Base-by-base conservation (phyloP, 2,329 filamentous ascomycete species). In the Aspergillus aculeatinus region DNA sequence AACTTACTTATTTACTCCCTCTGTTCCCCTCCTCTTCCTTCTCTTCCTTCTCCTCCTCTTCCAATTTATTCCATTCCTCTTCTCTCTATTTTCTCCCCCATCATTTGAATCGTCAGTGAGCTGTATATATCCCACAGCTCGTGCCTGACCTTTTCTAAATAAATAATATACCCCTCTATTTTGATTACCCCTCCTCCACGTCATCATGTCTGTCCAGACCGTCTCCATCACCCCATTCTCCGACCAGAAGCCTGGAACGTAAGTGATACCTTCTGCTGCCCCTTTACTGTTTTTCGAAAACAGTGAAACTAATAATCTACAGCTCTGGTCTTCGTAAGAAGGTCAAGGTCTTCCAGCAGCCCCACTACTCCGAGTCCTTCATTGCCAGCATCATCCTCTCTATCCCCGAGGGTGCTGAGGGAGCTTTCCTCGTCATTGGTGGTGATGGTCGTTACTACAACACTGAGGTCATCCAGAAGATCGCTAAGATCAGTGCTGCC, bases 201-300 rank as follows among this genome's bases (percentile, higher is more conserved):
- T 57, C 63, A 64, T 48, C 73, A 95, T 96, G 92, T 85, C 82
- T 75, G 80, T 88, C 79, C 85, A 91, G 79, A 91, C 89, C 57
- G 90, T 97, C 72, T 85, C 89, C 69, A 87, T 96, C 78, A 87
- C 87, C 77, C 87, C 93, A 62, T 97, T 95, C 80, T 85, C 89
- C 66, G 95, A 98, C 85, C 95, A 99, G 86, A 99, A 99, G 85
- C 92, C 94, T 66, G 94, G 94, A 86, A 98, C 94, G 94, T 97
- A 87, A 80, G 94, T 92, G 33, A 39, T 58, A 35, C 48, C 35
- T 44, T 53, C 52, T 54, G 51, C 48, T 50, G 19, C 48, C 42
- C 55, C 39, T 50, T 68, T 67, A 63, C 65, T 67, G 42, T 23
- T 29, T 23, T 29, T 39, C 33, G 16, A 48, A 23, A 23, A 23